These are phyloP conservation scores for Scheffersomyces lignosus DNA, from an alignment of 805 yeast genomes.

Conservation along the genomic window DNA sequence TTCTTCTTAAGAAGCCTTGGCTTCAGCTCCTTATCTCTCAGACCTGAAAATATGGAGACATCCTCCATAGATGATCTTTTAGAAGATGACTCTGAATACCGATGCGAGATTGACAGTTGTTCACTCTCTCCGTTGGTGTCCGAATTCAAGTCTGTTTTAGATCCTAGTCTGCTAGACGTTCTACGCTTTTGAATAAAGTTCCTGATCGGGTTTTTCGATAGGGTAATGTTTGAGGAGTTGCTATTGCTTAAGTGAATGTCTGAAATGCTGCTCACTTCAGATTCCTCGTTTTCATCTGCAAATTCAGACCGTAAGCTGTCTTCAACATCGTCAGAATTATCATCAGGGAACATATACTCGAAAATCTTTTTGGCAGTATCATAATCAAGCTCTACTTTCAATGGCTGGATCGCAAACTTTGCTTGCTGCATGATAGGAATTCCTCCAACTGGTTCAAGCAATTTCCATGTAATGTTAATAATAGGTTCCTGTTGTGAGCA, in stretches of 20 bases:
- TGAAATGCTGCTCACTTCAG: background rate
- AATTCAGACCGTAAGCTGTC: conserved; percentile 7
- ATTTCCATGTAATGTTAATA: conserved; percentile 58
- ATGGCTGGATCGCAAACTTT: conserved; percentile 59
- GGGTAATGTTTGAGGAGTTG: background rate
- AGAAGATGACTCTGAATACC: background rate
- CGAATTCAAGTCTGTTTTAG: background rate
- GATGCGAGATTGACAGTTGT: background rate
- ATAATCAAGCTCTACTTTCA: conserved; percentile 73
- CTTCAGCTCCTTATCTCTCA: background rate
- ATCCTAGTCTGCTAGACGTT: conserved; percentile 1
- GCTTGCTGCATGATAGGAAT: conserved; percentile 74
- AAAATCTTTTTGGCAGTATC: conserved; percentile 61
- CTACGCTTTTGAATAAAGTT: conserved; percentile 7
- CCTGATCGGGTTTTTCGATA: conserved; percentile 6
- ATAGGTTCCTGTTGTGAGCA: conserved; percentile 20
- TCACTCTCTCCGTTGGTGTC: no score
- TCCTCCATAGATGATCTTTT: background rate
- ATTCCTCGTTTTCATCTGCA: background rate
- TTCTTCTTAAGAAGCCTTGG: no score
- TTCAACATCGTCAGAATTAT: conserved; percentile 3
- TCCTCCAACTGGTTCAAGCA: conserved; percentile 87
- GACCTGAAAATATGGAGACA: background rate
- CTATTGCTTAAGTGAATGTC: no score
- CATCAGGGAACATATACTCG: conserved; percentile 68